Evolutionary conservation across 768 basidiomycete genomes (phyloP), one percentile per base, ranked within the genome.

Genomic region (Agrocybe praecox): DNA sequence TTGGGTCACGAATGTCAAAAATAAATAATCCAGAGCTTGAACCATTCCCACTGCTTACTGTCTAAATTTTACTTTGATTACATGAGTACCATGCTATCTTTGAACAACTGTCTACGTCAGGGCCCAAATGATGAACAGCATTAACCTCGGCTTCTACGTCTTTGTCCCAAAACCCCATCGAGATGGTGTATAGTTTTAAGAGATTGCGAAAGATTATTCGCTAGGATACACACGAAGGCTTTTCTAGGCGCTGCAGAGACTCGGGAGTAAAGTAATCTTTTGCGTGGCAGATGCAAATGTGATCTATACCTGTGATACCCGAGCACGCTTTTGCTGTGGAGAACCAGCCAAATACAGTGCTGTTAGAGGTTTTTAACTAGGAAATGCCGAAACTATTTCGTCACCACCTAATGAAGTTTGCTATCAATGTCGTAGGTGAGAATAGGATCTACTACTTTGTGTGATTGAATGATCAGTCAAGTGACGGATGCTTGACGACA

Each of bases 21-120:
- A 40, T 4, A 46, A 42, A 45, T 55, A 6, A 47, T 45, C 21
- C 26, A 29, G 26, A 9, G 9, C 26, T 29, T 4, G 9, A 9
- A 15, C 46, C 26, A 44, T 45, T 62, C 47, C 32, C 62, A 57
- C 55, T 52, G 40, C 47, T 22, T 58, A 57, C 55, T 52, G 40
- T 49, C 43, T 36, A 59, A 55, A 59, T 56, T 57, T 56, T 32
- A 46, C 53, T 55, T 40, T 40, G 36, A 40, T 40, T 40, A 40
- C 33, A 34, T n/a, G 33, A 33, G 47, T 47, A 53, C 17, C 40
- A 44, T 51, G 44, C 45, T 50, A 58, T 56, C 40, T 55, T 56
- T 45, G 26, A 29, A 33, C 26, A 32, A 52, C 59, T 55, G 59
- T 62, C 63, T 57, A 65, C 61, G 63, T 62, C 63, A 65, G 60